phyloP scores from a whole-genome alignment of 2,329 filamentous ascomycete genomes.

The Aureobasidium sp. region DNA sequence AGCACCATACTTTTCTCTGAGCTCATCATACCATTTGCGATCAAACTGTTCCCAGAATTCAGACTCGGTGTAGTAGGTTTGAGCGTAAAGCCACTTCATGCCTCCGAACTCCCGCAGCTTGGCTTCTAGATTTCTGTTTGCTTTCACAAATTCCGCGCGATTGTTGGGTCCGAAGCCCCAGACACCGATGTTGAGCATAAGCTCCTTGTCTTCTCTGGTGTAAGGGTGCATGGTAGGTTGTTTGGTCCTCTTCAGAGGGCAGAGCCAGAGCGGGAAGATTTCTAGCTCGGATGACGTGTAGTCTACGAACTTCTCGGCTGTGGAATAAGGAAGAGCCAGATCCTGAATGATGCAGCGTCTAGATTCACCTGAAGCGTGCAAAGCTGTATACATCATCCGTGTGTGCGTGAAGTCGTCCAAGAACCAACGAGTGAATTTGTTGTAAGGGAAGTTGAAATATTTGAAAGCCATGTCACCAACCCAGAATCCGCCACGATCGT shows the following conservation, averaged over 20 bases:
- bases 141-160: slow-evolving; percentile 42
- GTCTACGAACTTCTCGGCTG: slow-evolving; percentile 38
- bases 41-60: slow-evolving; percentile 65
- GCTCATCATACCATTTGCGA: slow-evolving; percentile 49
- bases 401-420: slow-evolving; percentile 58
- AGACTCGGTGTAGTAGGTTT: slow-evolving; percentile 59
- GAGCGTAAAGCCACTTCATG: slow-evolving; percentile 65
- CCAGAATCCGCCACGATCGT: slow-evolving; percentile 66
- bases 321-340: slow-evolving; percentile 43
- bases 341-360: slow-evolving; percentile 61
- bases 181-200: slow-evolving; percentile 55
- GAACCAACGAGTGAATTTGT: slow-evolving; percentile 53
- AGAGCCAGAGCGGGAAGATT: slow-evolving; percentile 45
- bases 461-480: slow-evolving; percentile 54
- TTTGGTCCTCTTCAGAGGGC: slow-evolving; percentile 32
- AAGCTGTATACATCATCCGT: slow-evolving; percentile 57
- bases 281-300: slow-evolving; percentile 35
- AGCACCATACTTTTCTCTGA: slow-evolving; percentile 54
- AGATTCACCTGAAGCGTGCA: slow-evolving; percentile 55
- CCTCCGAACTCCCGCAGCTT: slow-evolving; percentile 54
- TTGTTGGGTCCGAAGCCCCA: slow-evolving; percentile 43
- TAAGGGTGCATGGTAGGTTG: slow-evolving; percentile 29
- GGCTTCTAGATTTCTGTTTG: slow-evolving; percentile 55
- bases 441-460: slow-evolving; percentile 61
- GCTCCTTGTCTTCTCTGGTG: slow-evolving; percentile 22